These are phyloP conservation scores for Quercus lobata DNA, from an alignment of 331 rosid genomes.

Conservation along the genomic window DNA sequence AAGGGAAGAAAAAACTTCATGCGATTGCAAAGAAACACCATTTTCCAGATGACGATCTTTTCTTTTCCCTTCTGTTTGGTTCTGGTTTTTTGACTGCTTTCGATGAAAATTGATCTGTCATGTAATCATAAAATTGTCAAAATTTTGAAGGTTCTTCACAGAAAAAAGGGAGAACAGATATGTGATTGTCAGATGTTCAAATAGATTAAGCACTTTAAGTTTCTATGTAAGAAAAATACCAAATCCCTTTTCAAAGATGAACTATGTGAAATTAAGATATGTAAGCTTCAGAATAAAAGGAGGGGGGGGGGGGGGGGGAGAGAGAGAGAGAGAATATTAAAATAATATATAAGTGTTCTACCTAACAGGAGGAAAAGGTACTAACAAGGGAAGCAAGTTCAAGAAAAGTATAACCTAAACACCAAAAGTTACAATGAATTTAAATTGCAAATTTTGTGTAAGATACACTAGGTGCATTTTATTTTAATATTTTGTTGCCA, in stretches of 20 bases:
- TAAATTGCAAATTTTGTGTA: not conserved
- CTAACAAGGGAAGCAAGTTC: not conserved
- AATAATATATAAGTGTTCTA: not conserved
- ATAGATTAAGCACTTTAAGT: not conserved
- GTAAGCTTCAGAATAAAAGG: too few relatives aligned
- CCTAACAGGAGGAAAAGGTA: too few relatives aligned
- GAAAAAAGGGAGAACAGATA: not conserved
- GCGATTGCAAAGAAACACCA: constrained; percentile 33
- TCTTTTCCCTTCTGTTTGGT: constrained; percentile 26
- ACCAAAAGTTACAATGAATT: not conserved
- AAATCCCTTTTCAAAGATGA: not conserved
- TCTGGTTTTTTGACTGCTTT: constrained; percentile 28
- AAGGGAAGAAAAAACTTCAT: constrained; percentile 35
- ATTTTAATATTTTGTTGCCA: not conserved
- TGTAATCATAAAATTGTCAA: constrained; percentile 12
- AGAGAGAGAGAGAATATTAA: not conserved
- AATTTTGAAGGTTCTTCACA: not conserved
- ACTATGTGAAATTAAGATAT: not conserved
- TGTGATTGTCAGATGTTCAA: not conserved
- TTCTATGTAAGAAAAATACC: not conserved
- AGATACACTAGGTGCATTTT: not conserved
- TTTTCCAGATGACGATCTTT: constrained; percentile 27
- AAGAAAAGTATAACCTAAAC: not conserved
- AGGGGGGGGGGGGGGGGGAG: not conserved
- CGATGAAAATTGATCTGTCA: constrained; percentile 25